Evolutionary conservation across 2,329 filamentous ascomycete species (phyloP).

Genomic region (Apiospora kogelbergensis): DNA sequence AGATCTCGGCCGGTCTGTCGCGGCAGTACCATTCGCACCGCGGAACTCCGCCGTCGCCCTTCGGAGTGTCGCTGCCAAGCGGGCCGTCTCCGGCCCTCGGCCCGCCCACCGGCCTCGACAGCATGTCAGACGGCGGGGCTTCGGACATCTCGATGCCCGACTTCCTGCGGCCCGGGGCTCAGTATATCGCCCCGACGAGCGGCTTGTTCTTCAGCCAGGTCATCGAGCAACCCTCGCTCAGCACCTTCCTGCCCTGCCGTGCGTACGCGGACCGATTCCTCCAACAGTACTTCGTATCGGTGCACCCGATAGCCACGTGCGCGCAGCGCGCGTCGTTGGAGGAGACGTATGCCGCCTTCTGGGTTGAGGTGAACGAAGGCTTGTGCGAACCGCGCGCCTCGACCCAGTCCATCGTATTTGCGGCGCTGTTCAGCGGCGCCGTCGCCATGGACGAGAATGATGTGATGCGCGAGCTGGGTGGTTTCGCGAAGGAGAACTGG

Average conservation of each 20-base stretch:
- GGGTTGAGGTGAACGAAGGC: constrained; percentile 58
- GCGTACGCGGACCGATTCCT: constrained; percentile 61
- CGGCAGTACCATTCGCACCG: constrained; percentile 19
- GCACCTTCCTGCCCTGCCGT: constrained; percentile 61
- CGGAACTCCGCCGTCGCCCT: constrained; percentile 16
- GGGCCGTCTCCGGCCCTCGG: constrained; percentile 19
- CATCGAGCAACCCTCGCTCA: constrained; percentile 47
- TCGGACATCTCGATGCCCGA: constrained; percentile 38
- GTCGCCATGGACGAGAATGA: constrained; percentile 62
- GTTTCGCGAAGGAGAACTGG: constrained; percentile 53
- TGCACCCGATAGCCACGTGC: constrained; percentile 67
- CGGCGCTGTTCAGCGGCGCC: constrained; percentile 67
- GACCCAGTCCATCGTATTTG: constrained; percentile 68
- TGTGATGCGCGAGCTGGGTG: constrained; percentile 53
- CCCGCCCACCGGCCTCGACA: constrained; percentile 23
- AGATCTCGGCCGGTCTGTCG: constrained; percentile 27
- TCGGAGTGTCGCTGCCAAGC: constrained; percentile 14
- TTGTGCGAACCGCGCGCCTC: constrained; percentile 60
- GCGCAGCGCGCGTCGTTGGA: constrained; percentile 69
- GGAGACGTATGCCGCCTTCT: constrained; percentile 63
- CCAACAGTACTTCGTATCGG: constrained; percentile 65
- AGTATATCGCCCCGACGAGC: constrained; percentile 68
- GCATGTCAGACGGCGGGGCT: constrained; percentile 21
- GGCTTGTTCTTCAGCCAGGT: constrained; percentile 64
- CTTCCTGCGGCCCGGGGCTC: constrained; percentile 63